These are phyloP conservation scores for Candida boidinii DNA, from an alignment of 805 yeast genomes.

Conservation along the genomic window DNA sequence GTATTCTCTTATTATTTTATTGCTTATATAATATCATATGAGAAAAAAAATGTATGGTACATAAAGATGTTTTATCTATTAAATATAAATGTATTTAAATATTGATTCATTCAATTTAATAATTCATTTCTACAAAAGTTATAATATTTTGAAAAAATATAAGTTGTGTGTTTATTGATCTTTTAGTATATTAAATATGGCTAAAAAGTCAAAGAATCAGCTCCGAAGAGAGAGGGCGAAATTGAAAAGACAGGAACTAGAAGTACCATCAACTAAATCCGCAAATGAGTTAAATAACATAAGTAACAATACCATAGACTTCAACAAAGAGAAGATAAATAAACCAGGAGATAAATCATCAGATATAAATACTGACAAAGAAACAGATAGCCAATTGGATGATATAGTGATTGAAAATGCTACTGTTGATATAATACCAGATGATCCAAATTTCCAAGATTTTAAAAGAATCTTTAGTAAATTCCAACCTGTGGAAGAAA, in stretches of 20 bases:
- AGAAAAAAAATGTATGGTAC: too few relatives aligned
- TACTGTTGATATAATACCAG: not conserved
- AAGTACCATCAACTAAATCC: not conserved
- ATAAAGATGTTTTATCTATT: too few relatives aligned
- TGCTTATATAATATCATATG: too few relatives aligned
- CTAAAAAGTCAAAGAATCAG: slow-evolving; percentile 43
- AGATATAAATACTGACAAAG: slow-evolving; percentile 2
- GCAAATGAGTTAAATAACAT: too few relatives aligned
- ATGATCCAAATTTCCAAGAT: slow-evolving; percentile 6
- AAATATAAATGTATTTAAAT: too few relatives aligned
- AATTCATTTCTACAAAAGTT: too few relatives aligned
- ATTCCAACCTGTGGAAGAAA: slow-evolving; percentile 9
- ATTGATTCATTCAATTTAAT: too few relatives aligned
- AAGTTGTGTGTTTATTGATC: too few relatives aligned
- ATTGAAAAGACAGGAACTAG: slow-evolving; percentile 8
- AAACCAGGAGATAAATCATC: slow-evolving; percentile 2
- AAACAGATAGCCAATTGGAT: slow-evolving; percentile 3
- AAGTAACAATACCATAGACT: too few relatives aligned
- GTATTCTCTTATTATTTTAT: too few relatives aligned
- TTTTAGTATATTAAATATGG: too few relatives aligned
- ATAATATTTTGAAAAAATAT: too few relatives aligned
- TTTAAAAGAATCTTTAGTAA: slow-evolving; percentile 13
- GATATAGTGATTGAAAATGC: slow-evolving; percentile 1
- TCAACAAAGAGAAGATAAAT: slow-evolving; percentile 1
- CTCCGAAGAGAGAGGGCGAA: slow-evolving; percentile 43